Evolutionary conservation across 805 yeast species (phyloP).

Genomic region (Clavispora vitiphila): DNA sequence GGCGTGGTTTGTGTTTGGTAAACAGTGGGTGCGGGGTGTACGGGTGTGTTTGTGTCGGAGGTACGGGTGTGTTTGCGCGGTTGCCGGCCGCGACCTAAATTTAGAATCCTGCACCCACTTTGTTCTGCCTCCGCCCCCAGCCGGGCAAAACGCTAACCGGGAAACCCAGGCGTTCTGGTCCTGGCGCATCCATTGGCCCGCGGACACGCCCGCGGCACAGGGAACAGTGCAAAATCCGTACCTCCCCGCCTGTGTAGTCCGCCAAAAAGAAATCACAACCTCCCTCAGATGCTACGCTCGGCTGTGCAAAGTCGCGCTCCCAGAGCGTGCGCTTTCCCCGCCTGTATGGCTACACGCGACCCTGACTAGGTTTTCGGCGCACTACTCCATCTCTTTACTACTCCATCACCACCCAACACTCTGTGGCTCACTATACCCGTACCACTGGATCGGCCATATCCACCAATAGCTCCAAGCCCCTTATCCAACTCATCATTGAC

Average conservation of each 20-base stretch:
- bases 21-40: neutral
- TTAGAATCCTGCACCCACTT: neutral
- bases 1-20: no score
- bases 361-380: slow-evolving; percentile 1
- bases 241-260: no score
- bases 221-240: neutral
- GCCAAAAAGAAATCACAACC: neutral
- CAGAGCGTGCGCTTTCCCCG: slow-evolving; percentile 1
- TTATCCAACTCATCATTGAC: no score
- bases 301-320: slow-evolving; percentile 4
- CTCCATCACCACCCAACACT: no score
- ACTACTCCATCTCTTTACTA: neutral
- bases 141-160: no score
- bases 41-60: neutral
- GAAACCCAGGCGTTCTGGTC: no score
- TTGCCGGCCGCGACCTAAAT: neutral
- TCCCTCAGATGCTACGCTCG: neutral
- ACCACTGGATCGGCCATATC: no score
- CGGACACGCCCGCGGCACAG: no score
- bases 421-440: no score
- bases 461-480: no score
- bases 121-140: neutral
- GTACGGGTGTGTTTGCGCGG: neutral
- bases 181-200: no score
- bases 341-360: neutral